Percentiles rank a stretch among this genome's conserved stretches.
phyloP scores from a whole-genome alignment of 164 flowering plant genomes.

The Macadamia integrifolia region DNA sequence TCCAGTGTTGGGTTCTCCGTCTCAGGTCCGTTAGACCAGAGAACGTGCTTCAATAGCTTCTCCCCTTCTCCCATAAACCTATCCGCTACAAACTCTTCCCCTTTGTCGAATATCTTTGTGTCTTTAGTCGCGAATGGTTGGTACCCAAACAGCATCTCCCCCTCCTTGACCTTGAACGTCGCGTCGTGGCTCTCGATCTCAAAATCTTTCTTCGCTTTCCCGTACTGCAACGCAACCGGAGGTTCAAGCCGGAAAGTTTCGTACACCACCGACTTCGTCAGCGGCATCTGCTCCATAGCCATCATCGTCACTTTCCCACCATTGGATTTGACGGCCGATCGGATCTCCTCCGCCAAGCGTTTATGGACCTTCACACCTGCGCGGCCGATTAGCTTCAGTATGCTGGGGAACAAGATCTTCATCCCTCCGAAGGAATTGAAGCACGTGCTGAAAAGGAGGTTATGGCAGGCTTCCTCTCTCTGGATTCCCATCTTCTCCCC shows the following conservation, averaged over 20 bases:
- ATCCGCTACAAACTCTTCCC: constrained; percentile 70
- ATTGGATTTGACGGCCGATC: constrained; percentile 14
- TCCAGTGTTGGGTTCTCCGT: constrained; percentile 41
- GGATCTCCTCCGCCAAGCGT: constrained; percentile 18
- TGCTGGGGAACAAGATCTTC: constrained; percentile 15
- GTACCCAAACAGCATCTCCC: constrained; percentile 69
- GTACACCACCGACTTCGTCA: constrained; percentile 27
- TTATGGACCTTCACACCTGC: constrained; percentile 15
- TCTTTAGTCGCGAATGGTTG: constrained; percentile 83
- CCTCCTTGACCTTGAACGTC: constrained; percentile 45
- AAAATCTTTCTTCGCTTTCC: constrained; percentile 22
- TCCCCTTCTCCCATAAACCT: constrained; percentile 69
- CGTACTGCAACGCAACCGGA: constrained; percentile 27
- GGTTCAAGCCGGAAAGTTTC: constrained; percentile 28
- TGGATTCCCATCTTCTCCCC: constrained; percentile 17
- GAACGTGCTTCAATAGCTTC: constrained; percentile 55
- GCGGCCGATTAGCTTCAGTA: constrained; percentile 17
- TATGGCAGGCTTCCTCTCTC: constrained; percentile 28
- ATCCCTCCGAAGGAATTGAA: constrained; percentile 24
- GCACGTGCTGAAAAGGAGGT: constrained; percentile 20
- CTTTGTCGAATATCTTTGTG: constrained; percentile 48
- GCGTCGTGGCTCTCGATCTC: constrained; percentile 24
- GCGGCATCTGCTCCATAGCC: constrained; percentile 23
- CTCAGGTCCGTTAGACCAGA: constrained; percentile 86
- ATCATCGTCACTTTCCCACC: constrained; percentile 24